A percentile compares a stretch with the other conserved stretches of the same genome.
phyloP scores from a whole-genome alignment of 2,329 filamentous ascomycete genomes.

The Rasamsonia emersonii region DNA sequence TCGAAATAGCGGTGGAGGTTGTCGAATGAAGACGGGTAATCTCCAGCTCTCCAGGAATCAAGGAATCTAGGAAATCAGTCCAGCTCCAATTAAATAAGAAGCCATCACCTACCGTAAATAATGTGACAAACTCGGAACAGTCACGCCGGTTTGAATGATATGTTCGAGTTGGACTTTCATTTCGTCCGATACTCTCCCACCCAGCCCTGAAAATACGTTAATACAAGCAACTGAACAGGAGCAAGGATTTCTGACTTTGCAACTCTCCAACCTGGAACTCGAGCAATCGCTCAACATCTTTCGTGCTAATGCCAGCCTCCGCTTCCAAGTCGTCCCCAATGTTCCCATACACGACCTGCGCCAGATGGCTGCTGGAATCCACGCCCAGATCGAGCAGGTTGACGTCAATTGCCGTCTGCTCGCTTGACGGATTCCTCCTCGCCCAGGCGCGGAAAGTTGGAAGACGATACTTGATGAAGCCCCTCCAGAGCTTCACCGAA shows the following conservation, averaged over 20 bases:
- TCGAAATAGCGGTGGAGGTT: conserved; percentile 92
- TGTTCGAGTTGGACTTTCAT: conserved; percentile 63
- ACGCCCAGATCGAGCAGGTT: conserved; percentile 54
- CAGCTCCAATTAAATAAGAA: neutral
- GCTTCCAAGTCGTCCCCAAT: conserved; percentile 35
- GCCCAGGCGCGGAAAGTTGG: conserved; percentile 59
- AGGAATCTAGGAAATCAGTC: conserved; percentile 55
- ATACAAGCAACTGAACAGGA: conserved; percentile 3
- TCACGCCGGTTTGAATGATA: conserved; percentile 57
- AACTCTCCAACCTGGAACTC: conserved; percentile 85
- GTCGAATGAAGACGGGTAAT: conserved; percentile 85
- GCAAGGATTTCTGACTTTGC: conserved; percentile 52
- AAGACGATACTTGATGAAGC: conserved; percentile 71
- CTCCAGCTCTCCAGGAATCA: conserved; percentile 83
- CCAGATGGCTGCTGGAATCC: conserved; percentile 42
- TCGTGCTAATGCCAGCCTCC: conserved; percentile 53
- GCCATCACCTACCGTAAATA: conserved; percentile 54
- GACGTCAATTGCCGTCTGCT: conserved; percentile 48
- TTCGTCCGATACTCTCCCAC: conserved; percentile 65
- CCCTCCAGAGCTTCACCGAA: conserved; percentile 67
- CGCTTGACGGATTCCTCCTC: conserved; percentile 41
- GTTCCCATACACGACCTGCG: conserved; percentile 43
- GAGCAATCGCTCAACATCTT: conserved; percentile 71
- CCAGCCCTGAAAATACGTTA: conserved; percentile 50
- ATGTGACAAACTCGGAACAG: conserved; percentile 65